Evolutionary conservation across 2,329 filamentous ascomycete species (phyloP).

Genomic region (Penicillium nordicum): DNA sequence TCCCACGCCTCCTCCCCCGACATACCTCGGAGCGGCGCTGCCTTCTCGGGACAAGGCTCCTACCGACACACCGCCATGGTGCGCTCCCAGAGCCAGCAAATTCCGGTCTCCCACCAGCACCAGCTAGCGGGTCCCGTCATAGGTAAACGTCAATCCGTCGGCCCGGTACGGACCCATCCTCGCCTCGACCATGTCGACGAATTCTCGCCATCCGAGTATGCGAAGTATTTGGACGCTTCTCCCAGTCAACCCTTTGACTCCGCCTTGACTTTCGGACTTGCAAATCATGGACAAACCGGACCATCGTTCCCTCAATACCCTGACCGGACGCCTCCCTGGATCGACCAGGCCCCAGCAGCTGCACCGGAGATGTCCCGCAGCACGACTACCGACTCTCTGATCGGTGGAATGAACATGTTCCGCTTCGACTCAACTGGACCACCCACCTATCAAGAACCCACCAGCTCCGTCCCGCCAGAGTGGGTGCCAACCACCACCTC

Average conservation of each 20-base stretch:
- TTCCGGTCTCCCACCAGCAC: conserved; percentile 32
- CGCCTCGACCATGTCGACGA: conserved; percentile 40
- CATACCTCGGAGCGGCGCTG: conserved; percentile 26
- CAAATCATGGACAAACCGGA: conserved; percentile 16
- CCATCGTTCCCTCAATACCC: conserved; percentile 2
- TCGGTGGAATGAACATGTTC: conserved; percentile 44
- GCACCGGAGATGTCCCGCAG: conserved; percentile 46
- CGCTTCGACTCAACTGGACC: conserved; percentile 42
- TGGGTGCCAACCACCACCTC: conserved; percentile 23
- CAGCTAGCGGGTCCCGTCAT: conserved; percentile 22
- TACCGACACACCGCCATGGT: conserved; percentile 36
- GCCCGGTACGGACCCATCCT: conserved; percentile 25
- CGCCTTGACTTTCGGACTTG: conserved; percentile 15
- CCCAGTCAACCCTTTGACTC: conserved; percentile 25
- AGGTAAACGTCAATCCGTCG: conserved; percentile 33
- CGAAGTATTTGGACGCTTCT: conserved; percentile 36
- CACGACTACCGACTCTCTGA: conserved; percentile 45
- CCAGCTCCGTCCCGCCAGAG: conserved; percentile 23
- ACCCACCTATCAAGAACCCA: conserved; percentile 19
- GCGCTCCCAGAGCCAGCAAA: conserved; percentile 40
- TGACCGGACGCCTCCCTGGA: conserved; percentile 18
- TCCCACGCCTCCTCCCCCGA: conserved; percentile 32
- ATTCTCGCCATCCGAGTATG: conserved; percentile 43
- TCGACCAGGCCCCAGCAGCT: conserved; percentile 28
- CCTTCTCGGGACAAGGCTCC: conserved; percentile 26